These are phyloP conservation scores for Scytalidium sp. DNA, from an alignment of 2,329 filamentous ascomycete species.

Conservation along the genomic window DNA sequence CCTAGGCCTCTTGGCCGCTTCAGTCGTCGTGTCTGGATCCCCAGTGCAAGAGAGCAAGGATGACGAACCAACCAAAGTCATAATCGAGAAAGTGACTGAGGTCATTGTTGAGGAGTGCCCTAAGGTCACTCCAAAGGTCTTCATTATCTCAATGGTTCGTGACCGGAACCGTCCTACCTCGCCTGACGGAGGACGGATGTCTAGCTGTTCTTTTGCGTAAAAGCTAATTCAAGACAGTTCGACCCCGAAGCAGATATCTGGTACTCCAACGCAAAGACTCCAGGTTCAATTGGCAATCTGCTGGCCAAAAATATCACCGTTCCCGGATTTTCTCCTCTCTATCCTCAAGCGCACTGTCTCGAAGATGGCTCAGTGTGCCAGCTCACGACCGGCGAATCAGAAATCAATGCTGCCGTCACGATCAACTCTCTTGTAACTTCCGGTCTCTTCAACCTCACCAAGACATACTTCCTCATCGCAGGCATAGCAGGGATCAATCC, in stretches of 20 bases:
- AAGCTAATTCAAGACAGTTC: slow-evolving; percentile 43
- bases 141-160: slow-evolving; percentile 60
- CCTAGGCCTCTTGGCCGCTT: slow-evolving; percentile 3
- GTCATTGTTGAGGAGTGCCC: background rate
- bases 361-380: slow-evolving; percentile 62
- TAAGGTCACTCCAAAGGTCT: slow-evolving; percentile 53
- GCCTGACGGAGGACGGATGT: background rate
- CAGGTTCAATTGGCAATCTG: slow-evolving; percentile 49
- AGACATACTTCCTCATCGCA: slow-evolving; percentile 68
- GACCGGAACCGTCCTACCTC: background rate
- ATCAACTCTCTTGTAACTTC: slow-evolving; percentile 63
- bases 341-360: slow-evolving; percentile 63
- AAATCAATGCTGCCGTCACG: slow-evolving; percentile 72
- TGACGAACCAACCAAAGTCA: background rate
- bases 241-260: slow-evolving; percentile 58
- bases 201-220: background rate
- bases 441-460: slow-evolving; percentile 57
- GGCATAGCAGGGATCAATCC: slow-evolving; percentile 77
- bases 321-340: slow-evolving; percentile 63
- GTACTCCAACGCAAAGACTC: slow-evolving; percentile 48
- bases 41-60: slow-evolving; percentile 3
- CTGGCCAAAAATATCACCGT: slow-evolving; percentile 54
- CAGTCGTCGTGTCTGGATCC: slow-evolving; percentile 5
- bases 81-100: background rate
- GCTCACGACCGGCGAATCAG: slow-evolving; percentile 63